These are phyloP conservation scores for Udeniomyces megalosporus DNA, from an alignment of 768 basidiomycete genomes.

Conservation along the genomic window DNA sequence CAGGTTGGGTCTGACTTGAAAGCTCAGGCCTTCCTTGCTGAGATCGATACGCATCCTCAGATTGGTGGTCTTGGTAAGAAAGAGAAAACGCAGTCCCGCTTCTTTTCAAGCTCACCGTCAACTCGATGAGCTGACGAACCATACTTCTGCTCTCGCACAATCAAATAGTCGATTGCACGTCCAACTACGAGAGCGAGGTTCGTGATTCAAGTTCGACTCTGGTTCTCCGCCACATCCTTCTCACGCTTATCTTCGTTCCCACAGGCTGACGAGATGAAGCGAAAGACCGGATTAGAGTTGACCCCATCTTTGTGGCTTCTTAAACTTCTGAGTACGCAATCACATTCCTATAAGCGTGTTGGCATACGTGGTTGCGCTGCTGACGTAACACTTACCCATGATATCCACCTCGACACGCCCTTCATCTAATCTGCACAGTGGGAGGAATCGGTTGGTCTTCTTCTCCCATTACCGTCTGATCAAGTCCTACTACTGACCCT, in stretches of 20 bases:
- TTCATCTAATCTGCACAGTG: neutral
- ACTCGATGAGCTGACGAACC: too few relatives aligned
- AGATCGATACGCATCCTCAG: constrained; percentile 27
- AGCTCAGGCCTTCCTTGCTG: constrained; percentile 15
- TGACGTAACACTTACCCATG: neutral
- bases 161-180: constrained; percentile 31
- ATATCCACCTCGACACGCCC: neutral
- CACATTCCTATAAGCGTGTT: neutral
- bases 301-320: constrained; percentile 29
- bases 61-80: constrained; percentile 30
- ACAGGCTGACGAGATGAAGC: constrained; percentile 9
- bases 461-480: neutral
- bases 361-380: neutral
- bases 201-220: neutral
- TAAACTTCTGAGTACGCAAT: constrained; percentile 22
- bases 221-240: neutral
- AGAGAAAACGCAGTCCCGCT: too few relatives aligned
- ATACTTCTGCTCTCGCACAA: too few relatives aligned
- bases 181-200: constrained; percentile 18
- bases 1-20: constrained; percentile 31
- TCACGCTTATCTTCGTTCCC: neutral
- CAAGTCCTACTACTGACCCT: too few relatives aligned
- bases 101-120: too few relatives aligned
- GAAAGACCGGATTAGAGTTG: constrained; percentile 13
- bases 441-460: too few relatives aligned